Evolutionary conservation across 192 early-diverging fungal genomes (phyloP), one percentile per base, ranked within the genome.

Genomic region (Coemansia javaensis): DNA sequence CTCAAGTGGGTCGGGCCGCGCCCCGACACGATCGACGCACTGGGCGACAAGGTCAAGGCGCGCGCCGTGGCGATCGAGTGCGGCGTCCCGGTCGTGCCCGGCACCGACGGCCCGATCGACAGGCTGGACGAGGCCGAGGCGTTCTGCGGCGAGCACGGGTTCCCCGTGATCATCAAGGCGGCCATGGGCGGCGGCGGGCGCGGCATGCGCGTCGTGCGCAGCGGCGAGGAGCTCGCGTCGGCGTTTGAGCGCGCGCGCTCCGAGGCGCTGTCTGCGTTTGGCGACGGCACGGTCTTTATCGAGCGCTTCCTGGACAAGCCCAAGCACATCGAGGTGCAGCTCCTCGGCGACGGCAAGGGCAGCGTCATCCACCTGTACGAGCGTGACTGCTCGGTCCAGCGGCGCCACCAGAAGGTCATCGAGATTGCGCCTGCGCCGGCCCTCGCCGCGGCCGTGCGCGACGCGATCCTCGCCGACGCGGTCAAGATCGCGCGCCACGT

Each of bases 371-470:
- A 94, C 57, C 68, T 95, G 39, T 94, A 80, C 57, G 93, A 95
- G 77, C 84, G 95, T 53, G 95, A 98, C 79, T 98, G 95, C 67
- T 95, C 93, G 0, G 90, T 98, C 32, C 93, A 98, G 77, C 83
- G 95, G 47, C 84, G 93, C 40, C 92, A 97, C 67, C 95, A 98
- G 66, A 98, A 98, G 75, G 91, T 97, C 1, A 81, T 94, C 24
- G 94, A 95, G 63, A 87, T 93, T 57, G 89, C 90, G 1, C 93
- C 93, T 3, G 87, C 91, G 4, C 80, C 88, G 41, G 83, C 84
- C 35, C 75, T 91, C 8, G 78, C 80, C 20, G 63, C 63, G 14
- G 75, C 61, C 5, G 70, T 85, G 32, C 82, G 90, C 57, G 77
- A 90, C 40, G 77, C 77, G 15, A 94, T 98, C 33, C 74, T 93